Percentiles rank a stretch among this genome's conserved stretches.
Evolutionary conservation across 164 flowering plant species (phyloP).

Genomic region (Dillenia turbinata): DNA sequence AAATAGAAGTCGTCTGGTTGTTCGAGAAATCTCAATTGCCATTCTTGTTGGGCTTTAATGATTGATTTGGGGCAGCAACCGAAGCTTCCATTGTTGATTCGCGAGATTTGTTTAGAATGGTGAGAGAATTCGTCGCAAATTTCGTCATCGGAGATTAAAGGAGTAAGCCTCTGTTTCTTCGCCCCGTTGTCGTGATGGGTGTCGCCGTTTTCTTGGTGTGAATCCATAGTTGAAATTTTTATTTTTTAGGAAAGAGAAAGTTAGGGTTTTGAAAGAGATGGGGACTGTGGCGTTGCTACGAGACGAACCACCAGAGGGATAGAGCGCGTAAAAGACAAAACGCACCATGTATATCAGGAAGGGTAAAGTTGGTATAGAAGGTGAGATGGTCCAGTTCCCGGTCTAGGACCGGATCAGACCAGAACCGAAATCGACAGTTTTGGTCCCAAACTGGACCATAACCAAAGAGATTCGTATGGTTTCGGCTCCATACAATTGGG

Average conservation of each 20-base stretch:
- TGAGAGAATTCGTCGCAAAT: constrained; percentile 71
- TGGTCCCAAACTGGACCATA: no score
- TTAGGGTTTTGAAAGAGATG: neutral
- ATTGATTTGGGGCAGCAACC: constrained; percentile 79
- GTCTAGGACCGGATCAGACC: no score
- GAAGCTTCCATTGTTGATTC: constrained; percentile 96
- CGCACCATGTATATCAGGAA: no score
- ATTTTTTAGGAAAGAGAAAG: no score
- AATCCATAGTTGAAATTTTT: constrained; percentile 17
- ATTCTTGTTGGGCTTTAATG: constrained; percentile 47
- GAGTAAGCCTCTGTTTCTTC: constrained; percentile 36
- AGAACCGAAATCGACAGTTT: no score
- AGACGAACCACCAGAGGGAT: no score
- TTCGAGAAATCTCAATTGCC: constrained; percentile 59
- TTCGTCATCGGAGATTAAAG: constrained; percentile 34
- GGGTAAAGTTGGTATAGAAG: no score
- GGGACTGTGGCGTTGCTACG: no score
- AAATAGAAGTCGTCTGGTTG: constrained; percentile 88
- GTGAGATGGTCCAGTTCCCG: no score
- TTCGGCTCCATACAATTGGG: no score
- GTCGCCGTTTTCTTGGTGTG: constrained; percentile 2
- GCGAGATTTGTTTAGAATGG: constrained; percentile 58
- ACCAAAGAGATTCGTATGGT: no score
- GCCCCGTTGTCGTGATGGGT: constrained; percentile 16
- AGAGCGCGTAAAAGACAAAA: no score